Base-by-base conservation (phyloP, 2,329 filamentous ascomycete species). In the Calonectria ilicicola region DNA sequence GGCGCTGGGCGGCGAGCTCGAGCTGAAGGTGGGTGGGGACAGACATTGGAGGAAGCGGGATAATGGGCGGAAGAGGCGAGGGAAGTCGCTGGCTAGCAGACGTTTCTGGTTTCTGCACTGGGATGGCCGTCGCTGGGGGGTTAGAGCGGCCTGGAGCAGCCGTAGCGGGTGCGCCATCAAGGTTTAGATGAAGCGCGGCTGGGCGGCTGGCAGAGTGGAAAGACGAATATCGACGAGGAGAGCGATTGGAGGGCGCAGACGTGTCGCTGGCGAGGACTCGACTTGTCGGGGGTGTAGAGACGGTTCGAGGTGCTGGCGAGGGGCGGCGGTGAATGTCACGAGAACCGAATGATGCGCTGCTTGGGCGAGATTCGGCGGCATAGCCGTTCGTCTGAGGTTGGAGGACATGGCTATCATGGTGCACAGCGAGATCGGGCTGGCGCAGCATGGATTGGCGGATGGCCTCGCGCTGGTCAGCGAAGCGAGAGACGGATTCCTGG, bases 11-110 rank as follows among this genome's bases (percentile, higher is more conserved):
- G 2, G 91, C 90, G 14, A 93, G 83, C 78, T 93, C 91, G 0
- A 93, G 87, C 78, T 93, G 91, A 2, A 93, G 83, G 64, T 93
- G 88, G 1, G 91, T 93, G 3, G 91, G 91, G 29, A 93, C 86
- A 0, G 91, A 93, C 90, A 93, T 91, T 12, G 91, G 91, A 14
- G 91, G 91, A 0, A 93, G 85, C 7, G 91, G 91, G 69, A 93
- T 91, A 2, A 88, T 83, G 12, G 88, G 85, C 15, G 88, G 86
- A 2, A 91, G 86, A 2, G 89, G 87, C 8, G 89, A 89, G 0
- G 86, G 84, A 0, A 86, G 77, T 5, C 85, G 80, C 38, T 80
- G 72, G 49, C 80, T 81, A 38, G 70, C n/a, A 35, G 67, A 26
- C 10, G 60, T 51, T 40, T 79, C 56, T 51, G 75, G 71, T 27